phyloP scores from a whole-genome alignment of 495 filamentous ascomycete species.

The Penicillium argentinense region DNA sequence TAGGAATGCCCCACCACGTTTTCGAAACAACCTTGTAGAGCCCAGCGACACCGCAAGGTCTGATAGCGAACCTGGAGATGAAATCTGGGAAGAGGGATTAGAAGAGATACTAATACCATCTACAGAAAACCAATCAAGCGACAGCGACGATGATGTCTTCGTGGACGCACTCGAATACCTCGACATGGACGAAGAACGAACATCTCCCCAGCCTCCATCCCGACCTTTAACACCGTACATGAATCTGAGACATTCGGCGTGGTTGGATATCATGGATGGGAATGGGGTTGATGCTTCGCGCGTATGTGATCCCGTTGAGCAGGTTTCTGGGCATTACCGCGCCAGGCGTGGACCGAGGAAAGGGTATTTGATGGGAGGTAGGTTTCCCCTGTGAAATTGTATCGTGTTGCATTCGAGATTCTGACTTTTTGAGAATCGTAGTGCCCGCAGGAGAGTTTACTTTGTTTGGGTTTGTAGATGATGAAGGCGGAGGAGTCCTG shows the following conservation, averaged over 20 bases:
- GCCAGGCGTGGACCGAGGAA: background rate
- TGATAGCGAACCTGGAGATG: background rate
- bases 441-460: background rate
- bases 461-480: background rate
- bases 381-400: background rate
- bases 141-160: too few species aligned
- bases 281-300: background rate
- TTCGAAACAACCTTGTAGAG: background rate
- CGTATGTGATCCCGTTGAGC: background rate
- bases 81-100: background rate
- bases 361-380: background rate
- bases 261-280: background rate
- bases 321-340: background rate
- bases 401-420: too few species aligned
- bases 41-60: background rate
- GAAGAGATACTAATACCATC: background rate
- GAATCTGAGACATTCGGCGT: background rate
- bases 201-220: background rate
- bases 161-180: background rate
- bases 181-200: background rate
- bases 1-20: background rate
- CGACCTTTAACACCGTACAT: background rate
- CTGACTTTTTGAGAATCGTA: too few species aligned
- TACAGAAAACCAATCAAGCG: background rate
- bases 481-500: too few species aligned